A percentile compares a stretch with the other conserved stretches of the same genome.
Evolutionary conservation across 352 stramenopile genomes (phyloP).

Genomic region (Globisporangium sylvaticum): DNA sequence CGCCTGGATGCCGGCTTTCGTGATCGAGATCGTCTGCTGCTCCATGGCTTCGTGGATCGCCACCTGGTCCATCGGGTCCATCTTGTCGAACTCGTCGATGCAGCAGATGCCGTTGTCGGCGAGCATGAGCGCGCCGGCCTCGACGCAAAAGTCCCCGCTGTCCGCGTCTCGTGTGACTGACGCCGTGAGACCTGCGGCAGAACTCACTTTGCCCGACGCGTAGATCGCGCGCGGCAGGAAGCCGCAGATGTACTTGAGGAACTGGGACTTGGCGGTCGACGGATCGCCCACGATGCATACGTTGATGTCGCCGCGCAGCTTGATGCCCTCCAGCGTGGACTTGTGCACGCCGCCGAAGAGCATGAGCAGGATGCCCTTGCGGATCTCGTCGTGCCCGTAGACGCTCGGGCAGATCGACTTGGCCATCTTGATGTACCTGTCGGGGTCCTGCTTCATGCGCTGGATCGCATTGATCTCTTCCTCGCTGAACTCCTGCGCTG

Average conservation of each 20-base stretch:
- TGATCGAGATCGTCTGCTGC: slow-evolving; percentile 99
- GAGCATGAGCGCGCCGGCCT: slow-evolving; percentile 96
- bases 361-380: slow-evolving; percentile 95
- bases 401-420: slow-evolving; percentile 95
- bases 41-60: slow-evolving; percentile 99
- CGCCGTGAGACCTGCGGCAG: slow-evolving; percentile 96
- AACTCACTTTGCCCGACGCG: slow-evolving; percentile 98
- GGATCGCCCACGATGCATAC: slow-evolving; percentile 98
- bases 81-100: slow-evolving; percentile 99
- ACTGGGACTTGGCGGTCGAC: slow-evolving; percentile 98
- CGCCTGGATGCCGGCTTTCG: slow-evolving; percentile 98
- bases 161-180: slow-evolving; percentile 94
- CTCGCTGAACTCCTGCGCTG: slow-evolving; percentile 83
- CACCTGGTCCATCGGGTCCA: slow-evolving; percentile 97
- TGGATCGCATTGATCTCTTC: slow-evolving; percentile 92
- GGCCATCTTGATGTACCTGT: slow-evolving; percentile 92
- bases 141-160: slow-evolving; percentile 90
- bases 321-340: slow-evolving; percentile 95
- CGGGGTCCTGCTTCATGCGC: slow-evolving; percentile 87
- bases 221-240: slow-evolving; percentile 96
- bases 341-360: slow-evolving; percentile 98
- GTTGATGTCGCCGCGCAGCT: slow-evolving; percentile 98
- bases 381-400: slow-evolving; percentile 96
- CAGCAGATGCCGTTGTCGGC: slow-evolving; percentile 98
- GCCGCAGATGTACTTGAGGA: slow-evolving; percentile 97